Base-by-base conservation (phyloP, 345 rosid species). In the Citrus sp. region DNA sequence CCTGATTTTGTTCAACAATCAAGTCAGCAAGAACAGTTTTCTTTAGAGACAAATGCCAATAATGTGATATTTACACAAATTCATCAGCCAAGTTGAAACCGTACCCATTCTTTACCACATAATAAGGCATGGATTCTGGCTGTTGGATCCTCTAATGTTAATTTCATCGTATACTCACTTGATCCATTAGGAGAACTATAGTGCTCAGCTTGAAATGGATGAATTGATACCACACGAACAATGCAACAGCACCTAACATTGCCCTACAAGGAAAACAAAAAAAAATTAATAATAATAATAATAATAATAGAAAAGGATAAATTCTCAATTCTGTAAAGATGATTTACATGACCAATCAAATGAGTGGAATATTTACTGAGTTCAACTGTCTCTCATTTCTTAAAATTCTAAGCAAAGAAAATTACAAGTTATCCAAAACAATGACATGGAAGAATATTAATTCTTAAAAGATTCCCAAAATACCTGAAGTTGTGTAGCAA, bases 141-240 rank as follows among this genome's bases (percentile, higher is more conserved):
- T 71, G 83, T 77, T 28, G 77, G 74, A 24, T 81, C 80, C 68
- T 76, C 77, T 30, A 76, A 60, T 27, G 80, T 80, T 67, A 80
- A 42, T 22, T 60, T 71, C 77, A 76, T 64, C 40, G 7, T 46
- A 9, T 22, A 7, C 59, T 22, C 51, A 32, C 76, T 58, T 3
- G 30, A 35, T 4, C 65, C 54, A 19, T 19, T 2, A 18, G 27
- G 27, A 21, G 35, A 56, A 58, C 22, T 22, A 0, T 27, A 71
- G 34, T 37, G 42, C 35, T 70, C 13, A 9, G 10, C 25, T 64
- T 55, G 51, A 70, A 24, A 70, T 3, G 46, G 75, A 70, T 66
- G 12, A 2, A 73, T 56, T 46, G 70, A 70, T 4, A 77, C 75
- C 62, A 77, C 74, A 18, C 64, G 58, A 13, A 77, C 78, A 42